Evolutionary conservation across 2,329 filamentous ascomycete genomes (phyloP).

Genomic region (Gaeumannomyces sp.): DNA sequence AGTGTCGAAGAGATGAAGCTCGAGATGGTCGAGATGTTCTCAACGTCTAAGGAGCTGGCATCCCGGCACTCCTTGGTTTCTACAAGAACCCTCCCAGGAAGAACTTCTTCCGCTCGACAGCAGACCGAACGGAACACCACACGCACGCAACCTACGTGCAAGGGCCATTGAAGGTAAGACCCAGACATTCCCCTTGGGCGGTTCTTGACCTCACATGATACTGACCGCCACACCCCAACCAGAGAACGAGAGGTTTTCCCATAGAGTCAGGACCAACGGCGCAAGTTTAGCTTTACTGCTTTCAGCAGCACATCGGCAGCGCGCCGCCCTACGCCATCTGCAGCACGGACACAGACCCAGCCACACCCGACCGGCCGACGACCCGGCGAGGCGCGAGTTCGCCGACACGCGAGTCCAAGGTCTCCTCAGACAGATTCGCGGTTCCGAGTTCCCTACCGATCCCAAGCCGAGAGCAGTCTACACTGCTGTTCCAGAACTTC

Average conservation of each 20-base stretch:
- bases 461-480: constrained; percentile 47
- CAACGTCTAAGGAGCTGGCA: constrained; percentile 47
- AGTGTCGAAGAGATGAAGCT: constrained; percentile 48
- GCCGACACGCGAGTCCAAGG: constrained; percentile 42
- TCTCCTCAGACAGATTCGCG: constrained; percentile 42
- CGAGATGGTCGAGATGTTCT: constrained; percentile 47
- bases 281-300: constrained; percentile 38
- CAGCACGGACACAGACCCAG: background rate
- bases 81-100: constrained; percentile 50
- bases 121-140: constrained; percentile 42
- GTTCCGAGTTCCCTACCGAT: constrained; percentile 46
- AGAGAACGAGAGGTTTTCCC: constrained; percentile 44
- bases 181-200: no score
- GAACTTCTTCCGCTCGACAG: constrained; percentile 43
- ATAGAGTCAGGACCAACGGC: constrained; percentile 43
- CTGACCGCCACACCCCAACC: background rate
- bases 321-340: background rate
- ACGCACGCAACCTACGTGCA: constrained; percentile 44
- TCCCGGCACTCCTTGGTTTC: constrained; percentile 46
- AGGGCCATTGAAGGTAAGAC: constrained; percentile 34
- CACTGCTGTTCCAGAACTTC: constrained; percentile 48
- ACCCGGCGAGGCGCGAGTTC: constrained; percentile 40
- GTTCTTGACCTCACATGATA: background rate
- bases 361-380: constrained; percentile 16
- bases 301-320: constrained; percentile 11